Evolutionary conservation across 768 basidiomycete species (phyloP), one percentile per base, ranked within the genome.

Genomic region (Rhodotorula toruloides): DNA sequence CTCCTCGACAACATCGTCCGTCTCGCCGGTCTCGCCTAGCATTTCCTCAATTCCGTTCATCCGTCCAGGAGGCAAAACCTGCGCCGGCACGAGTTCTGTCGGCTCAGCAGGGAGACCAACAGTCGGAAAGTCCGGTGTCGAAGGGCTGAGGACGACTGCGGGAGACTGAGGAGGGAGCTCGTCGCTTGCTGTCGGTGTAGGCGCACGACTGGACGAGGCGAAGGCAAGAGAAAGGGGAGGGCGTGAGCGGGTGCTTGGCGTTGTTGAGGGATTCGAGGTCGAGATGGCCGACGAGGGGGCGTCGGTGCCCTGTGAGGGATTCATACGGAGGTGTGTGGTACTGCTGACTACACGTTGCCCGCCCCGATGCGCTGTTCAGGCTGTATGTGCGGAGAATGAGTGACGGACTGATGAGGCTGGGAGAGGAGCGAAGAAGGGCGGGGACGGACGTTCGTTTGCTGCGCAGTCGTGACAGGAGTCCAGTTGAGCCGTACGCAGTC

Each of bases 111-210:
- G 59, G 27, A 67, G 54, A 8, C 40, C 47, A 29, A 52, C 25
- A 19, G 48, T 10, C 9, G 65, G 59, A 31, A 67, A 67, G n/a
- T 67, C 65, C 55, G 65, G 65, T 0, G 65, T 43, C 17, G 65
- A 57, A n/a, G 65, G 65, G n/a, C 55, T 58, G 25, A 67, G 56
- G 44, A 67, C 37, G 37, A 67, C 61, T 21, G 53, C 47, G 19
- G 65, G 65, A 13, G 42, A 47, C 27, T 47, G 39, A 2, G 61
- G 50, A 9, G 42, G 54, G 25, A 5, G 13, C 40, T 59, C 43
- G 27, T 49, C 32, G 58, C 29, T 29, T 25, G 8, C 16, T 1
- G 14, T 43, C 3, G 54, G 11, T 4, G 27, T 39, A 40, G 37
- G 19, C 1, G 29, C 16, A 7, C 19, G 11, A 19, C 4, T 49